A percentile compares a stretch with the other conserved stretches of the same genome.
Evolutionary conservation across 768 basidiomycete genomes (phyloP).

Genomic region (Gelatoporia subvermispora): DNA sequence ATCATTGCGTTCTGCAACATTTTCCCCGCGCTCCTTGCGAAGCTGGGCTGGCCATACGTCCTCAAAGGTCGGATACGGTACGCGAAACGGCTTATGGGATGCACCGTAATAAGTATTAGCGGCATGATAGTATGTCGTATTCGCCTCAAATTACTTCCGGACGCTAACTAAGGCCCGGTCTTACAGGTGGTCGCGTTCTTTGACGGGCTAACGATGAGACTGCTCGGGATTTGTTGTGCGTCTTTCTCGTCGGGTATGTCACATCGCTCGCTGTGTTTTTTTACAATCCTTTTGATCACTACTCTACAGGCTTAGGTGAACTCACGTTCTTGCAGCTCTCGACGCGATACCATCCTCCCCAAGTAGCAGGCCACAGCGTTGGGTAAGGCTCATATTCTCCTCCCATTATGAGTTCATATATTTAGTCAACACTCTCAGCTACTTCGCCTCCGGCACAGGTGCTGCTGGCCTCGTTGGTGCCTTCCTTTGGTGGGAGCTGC

Average conservation of each 20-base stretch:
- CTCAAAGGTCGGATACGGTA: constrained; percentile 86
- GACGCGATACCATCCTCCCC: constrained; percentile 65
- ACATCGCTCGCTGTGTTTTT: background rate
- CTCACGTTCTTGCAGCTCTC: constrained; percentile 93
- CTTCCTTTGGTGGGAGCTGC: constrained; percentile 90
- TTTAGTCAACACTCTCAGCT: constrained; percentile 37
- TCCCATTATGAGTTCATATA: too few relatives aligned
- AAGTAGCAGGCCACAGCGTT: constrained; percentile 73
- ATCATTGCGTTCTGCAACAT: constrained; percentile 96
- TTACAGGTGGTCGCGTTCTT: constrained; percentile 73
- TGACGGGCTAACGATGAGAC: constrained; percentile 56
- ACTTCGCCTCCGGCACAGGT: constrained; percentile 93
- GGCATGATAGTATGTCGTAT: constrained; percentile 67
- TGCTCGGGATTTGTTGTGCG: constrained; percentile 78
- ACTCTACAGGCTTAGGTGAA: constrained; percentile 74
- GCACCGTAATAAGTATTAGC: constrained; percentile 65
- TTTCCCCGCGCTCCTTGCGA: constrained; percentile 78
- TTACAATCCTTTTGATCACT: background rate
- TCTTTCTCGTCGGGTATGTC: constrained; percentile 80
- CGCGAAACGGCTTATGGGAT: constrained; percentile 64
- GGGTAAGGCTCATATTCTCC: constrained; percentile 45
- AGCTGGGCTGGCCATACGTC: constrained; percentile 90
- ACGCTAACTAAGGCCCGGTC: background rate
- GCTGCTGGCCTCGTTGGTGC: constrained; percentile 92
- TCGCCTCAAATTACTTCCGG: background rate